These are phyloP conservation scores for Penicillium robsamsonii DNA, from an alignment of 495 filamentous ascomycete genomes.

Conservation along the genomic window DNA sequence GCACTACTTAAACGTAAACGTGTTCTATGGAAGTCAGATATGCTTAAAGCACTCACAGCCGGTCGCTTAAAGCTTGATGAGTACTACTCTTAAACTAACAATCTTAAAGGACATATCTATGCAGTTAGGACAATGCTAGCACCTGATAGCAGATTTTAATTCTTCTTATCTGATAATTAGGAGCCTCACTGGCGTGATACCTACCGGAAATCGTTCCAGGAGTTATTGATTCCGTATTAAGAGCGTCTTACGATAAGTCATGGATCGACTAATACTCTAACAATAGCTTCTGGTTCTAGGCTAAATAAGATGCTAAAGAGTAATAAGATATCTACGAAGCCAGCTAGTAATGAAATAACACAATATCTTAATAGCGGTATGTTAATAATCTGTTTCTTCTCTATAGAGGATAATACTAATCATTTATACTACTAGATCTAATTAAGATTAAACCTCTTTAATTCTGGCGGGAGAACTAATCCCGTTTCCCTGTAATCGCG, in stretches of 20 bases:
- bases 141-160: conserved; percentile 7
- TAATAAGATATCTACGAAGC: too few relatives aligned
- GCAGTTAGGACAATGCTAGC: conserved; percentile 12
- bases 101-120: conserved; percentile 10
- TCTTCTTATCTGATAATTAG: conserved; percentile 11
- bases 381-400: background rate
- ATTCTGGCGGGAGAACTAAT: conserved; percentile 1
- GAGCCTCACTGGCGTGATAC: background rate
- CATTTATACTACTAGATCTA: conserved; percentile 1
- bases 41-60: background rate
- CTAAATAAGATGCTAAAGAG: too few relatives aligned
- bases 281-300: too few relatives aligned
- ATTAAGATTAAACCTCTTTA: background rate
- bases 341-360: background rate
- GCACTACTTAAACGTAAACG: background rate
- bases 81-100: conserved; percentile 14
- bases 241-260: too few relatives aligned
- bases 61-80: conserved; percentile 8
- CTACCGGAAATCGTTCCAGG: background rate
- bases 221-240: conserved; percentile 1
- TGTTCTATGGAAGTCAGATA: background rate
- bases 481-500: background rate
- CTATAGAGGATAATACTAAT: conserved; percentile 1
- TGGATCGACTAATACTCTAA: too few relatives aligned
- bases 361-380: background rate